Evolutionary conservation across 2,329 filamentous ascomycete species (phyloP), one percentile per base, ranked within the genome.

Genomic region (Colletotrichum trifolii): DNA sequence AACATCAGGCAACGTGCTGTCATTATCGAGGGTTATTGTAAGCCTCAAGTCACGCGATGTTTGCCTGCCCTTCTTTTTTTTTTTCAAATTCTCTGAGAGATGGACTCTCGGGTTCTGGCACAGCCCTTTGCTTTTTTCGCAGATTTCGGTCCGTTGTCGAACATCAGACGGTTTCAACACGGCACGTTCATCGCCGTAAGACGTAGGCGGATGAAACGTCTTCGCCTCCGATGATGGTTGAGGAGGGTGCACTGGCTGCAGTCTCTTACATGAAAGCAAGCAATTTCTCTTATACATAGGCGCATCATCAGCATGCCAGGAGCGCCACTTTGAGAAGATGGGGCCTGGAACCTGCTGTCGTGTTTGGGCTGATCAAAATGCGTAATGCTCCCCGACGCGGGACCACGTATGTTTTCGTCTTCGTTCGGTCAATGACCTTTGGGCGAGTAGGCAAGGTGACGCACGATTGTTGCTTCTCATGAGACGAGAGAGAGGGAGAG

Each of bases 151-250:
- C 33, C 34, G n/a, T 42, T 39, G 49, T 49, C 8, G 9, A 56
- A 54, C 13, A 53, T 66, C 63, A 57, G 63, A 66, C 42, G 58
- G 63, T 66, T 66, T 66, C 63, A 66, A 36, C n/a, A 9, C 58
- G 52, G 47, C 53, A 48, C 8, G 47, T 48, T 53, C 36, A 2
- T 49, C 63, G 58, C 62, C 52, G 58, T 53, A 45, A 35, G 46
- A 54, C 46, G 58, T 49, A 64, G 25, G 56, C 33, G 40, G 53
- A 50, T 66, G 63, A 66, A 66, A 66, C 63, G 40, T 33, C 47
- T 48, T 56, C 58, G 46, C 52, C 40, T 50, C 34, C 47, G 62
- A 39, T 45, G 62, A 53, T 46, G 40, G 48, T 52, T 48, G 60
- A 43, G 48, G 55, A 40, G n/a, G 36, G 36, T 35, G 11, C 25